Conservation (phyloP, 148 eudicot genomes). For the Chenopodium suecicum region DNA sequence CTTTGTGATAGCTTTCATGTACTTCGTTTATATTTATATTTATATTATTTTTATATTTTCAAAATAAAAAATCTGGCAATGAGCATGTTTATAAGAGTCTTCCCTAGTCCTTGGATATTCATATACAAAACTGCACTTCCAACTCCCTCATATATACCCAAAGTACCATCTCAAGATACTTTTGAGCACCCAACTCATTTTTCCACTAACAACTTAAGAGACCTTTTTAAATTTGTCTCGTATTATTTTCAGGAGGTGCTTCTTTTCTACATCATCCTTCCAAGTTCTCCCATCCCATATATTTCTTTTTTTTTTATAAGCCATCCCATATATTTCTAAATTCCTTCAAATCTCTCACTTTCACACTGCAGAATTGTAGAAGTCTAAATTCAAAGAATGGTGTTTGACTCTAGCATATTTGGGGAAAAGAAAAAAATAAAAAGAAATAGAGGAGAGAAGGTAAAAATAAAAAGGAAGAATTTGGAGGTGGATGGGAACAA, state of each 20-base stretch:
- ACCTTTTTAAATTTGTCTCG: neutral
- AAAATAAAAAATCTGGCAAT: too few relatives aligned
- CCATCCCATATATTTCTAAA: neutral
- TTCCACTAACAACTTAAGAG: neutral
- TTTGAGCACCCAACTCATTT: neutral
- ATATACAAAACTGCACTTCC: too few relatives aligned
- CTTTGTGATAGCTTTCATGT: too few relatives aligned
- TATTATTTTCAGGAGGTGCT: neutral
- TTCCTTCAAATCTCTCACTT: neutral
- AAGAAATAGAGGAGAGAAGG: too few relatives aligned
- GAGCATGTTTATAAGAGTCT: too few relatives aligned
- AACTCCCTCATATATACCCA: too few relatives aligned
- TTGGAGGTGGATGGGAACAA: too few relatives aligned
- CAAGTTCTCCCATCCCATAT: neutral
- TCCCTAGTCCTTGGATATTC: too few relatives aligned
- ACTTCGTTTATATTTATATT: too few relatives aligned
- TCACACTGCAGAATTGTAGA: neutral
- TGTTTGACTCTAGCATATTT: neutral
- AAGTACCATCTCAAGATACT: neutral
- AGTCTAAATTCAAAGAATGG: neutral
- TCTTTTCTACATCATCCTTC: neutral
- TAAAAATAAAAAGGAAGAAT: too few relatives aligned
- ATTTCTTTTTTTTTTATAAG: neutral
- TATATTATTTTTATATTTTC: too few relatives aligned
- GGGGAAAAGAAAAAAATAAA: neutral